Evolutionary conservation across 331 rosid species (phyloP), one percentile per base, ranked within the genome.

Genomic region (Arachis monticola): DNA sequence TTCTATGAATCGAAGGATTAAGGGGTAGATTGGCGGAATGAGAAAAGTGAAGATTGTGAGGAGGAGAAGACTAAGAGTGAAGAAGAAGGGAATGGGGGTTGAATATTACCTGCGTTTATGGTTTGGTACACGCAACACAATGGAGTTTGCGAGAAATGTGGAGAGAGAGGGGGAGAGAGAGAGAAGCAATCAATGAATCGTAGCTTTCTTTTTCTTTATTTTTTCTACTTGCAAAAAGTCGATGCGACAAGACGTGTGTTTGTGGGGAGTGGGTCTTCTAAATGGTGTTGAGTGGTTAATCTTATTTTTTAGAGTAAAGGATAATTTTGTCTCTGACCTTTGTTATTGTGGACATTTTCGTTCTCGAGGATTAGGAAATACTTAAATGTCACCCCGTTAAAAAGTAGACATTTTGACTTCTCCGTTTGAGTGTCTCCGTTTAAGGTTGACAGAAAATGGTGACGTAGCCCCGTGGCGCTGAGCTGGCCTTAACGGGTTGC

Each of bases 71-170:
- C 32, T 46, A 50, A 48, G 64, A 47, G 53, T 10, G 41, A 62
- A 71, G 45, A 70, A 57, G 41, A 44, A 67, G 64, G 22, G 77
- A 80, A 77, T 64, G n/a, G 40, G 40, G 40, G 48, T 69, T 74
- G 89, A 84, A 79, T n/a, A 14, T 69, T 83, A 87, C 91, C 87
- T 85, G 70, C 27, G 57, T 14, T 38, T 31, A 35, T 27, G 72
- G 72, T 71, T 56, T 8, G 75, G 69, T 3, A 72, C 45, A 22
- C 27, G 27, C 27, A 22, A 22, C 40, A 5, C 40, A 77, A 70
- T 53, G 75, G 11, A 80, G 84, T 72, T 72, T 58, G 84, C 86
- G 75, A 87, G 88, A 86, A 92, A 85, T 79, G 83, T 82, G 88
- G 92, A 83, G 83, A 76, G 78, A 69, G 73, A 45, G 50, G 40